Conservation (phyloP, 2,329 filamentous ascomycete species). For the Alternaria rosae region DNA sequence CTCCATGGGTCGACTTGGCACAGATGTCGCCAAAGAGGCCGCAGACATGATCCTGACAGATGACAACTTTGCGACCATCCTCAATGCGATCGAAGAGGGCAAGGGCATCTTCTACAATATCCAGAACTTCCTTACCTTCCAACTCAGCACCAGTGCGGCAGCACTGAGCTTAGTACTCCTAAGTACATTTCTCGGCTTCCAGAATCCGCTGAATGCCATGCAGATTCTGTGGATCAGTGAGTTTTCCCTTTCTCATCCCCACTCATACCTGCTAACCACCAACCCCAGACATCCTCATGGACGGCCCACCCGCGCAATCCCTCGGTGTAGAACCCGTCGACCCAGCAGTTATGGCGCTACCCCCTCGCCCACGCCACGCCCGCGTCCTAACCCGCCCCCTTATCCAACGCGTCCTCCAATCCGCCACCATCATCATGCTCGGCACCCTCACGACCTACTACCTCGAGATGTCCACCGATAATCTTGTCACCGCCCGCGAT, state of each 20-base stretch:
- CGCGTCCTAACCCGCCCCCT: constrained; percentile 88
- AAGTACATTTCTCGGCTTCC: constrained; percentile 91
- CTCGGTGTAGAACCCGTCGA: constrained; percentile 95
- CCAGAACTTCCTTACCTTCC: constrained; percentile 98
- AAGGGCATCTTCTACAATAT: constrained; percentile 99
- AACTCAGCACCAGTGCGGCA: constrained; percentile 95
- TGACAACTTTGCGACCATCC: constrained; percentile 89
- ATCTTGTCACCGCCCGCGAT: constrained; percentile 86
- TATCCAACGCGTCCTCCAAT: constrained; percentile 84
- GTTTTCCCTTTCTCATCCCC: constrained; percentile 48
- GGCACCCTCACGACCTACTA: constrained; percentile 92
- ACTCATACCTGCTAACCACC: constrained; percentile 24
- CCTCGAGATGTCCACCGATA: constrained; percentile 85
- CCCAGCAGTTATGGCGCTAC: constrained; percentile 89
- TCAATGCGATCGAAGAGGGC: constrained; percentile 96
- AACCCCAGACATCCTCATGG: constrained; percentile 92
- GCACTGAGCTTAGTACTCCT: constrained; percentile 89
- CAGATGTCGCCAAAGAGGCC: constrained; percentile 95
- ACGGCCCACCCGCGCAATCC: constrained; percentile 95
- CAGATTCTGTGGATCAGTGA: constrained; percentile 99
- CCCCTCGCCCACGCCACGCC: constrained; percentile 84
- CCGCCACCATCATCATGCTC: constrained; percentile 86
- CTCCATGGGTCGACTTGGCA: constrained; percentile 93
- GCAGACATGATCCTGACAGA: constrained; percentile 93
- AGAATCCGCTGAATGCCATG: constrained; percentile 97